Base-by-base conservation (phyloP, 2,329 filamentous ascomycete genomes). In the Anthostomella pinea region DNA sequence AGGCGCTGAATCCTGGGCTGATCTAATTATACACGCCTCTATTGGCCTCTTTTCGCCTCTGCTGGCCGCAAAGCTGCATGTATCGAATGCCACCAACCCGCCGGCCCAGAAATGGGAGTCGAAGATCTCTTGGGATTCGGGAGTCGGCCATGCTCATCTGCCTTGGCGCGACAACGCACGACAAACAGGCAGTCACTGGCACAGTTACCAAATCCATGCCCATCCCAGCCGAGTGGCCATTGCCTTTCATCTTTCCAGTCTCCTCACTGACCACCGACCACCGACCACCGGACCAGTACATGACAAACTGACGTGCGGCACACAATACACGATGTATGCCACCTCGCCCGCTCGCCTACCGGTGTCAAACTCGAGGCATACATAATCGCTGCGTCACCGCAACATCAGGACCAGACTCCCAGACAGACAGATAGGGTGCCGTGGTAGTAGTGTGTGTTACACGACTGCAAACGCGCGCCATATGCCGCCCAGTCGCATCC, bases 11-110 rank as follows among this genome's bases (percentile, higher is more conserved):
- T 17, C 27, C 10, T 17, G 17, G 27, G 27, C 27, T 30, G 27
- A 17, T 30, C 27, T 30, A 30, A 30, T 30, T 30, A 18, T 30
- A 30, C n/a, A n/a, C n/a, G n/a, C n/a, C n/a, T n/a, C n/a, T n/a
- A n/a, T n/a, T n/a, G n/a, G n/a, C n/a, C n/a, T n/a, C n/a, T n/a
- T n/a, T n/a, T n/a, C n/a, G n/a, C n/a, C n/a, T n/a, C n/a, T n/a
- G n/a, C n/a, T n/a, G n/a, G n/a, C n/a, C n/a, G n/a, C n/a, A n/a
- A n/a, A n/a, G n/a, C n/a, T n/a, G n/a, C n/a, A n/a, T n/a, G n/a
- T n/a, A n/a, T n/a, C n/a, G n/a, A n/a, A n/a, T n/a, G n/a, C n/a
- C n/a, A n/a, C n/a, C n/a, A 30, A 17, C 15, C 27, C 10, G 27
- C 23, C 23, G 10, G 11, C 16, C 6, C 25, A 27, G 4, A 27